Conservation (phyloP, 116 monocot genomes). For the Trichopus zeylanicus region DNA sequence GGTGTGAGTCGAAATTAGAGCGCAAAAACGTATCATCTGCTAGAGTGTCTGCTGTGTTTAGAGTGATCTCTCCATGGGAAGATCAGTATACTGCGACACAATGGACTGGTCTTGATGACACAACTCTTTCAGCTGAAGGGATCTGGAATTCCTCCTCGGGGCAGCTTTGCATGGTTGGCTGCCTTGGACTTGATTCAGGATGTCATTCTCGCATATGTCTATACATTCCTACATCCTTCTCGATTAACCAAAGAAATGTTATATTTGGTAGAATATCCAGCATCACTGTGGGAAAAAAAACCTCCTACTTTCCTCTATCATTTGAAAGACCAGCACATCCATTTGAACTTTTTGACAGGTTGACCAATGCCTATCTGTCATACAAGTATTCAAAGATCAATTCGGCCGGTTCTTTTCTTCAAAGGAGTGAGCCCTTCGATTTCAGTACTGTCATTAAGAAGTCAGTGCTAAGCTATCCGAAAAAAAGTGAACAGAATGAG, state of each 20-base stretch:
- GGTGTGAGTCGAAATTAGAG: slow-evolving; percentile 26
- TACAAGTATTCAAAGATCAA: slow-evolving; percentile 54
- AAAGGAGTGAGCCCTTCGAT: slow-evolving; percentile 46
- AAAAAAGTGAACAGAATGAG: slow-evolving; percentile 20
- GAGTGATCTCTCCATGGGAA: slow-evolving; percentile 32
- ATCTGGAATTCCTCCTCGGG: slow-evolving; percentile 48
- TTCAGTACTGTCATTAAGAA: slow-evolving; percentile 39
- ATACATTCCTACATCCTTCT: slow-evolving; percentile 47
- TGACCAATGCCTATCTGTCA: slow-evolving; percentile 4
- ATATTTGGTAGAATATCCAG: slow-evolving; percentile 35
- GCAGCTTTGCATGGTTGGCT: slow-evolving; percentile 75
- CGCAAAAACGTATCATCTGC: slow-evolving; percentile 13
- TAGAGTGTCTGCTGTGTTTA: slow-evolving; percentile 44
- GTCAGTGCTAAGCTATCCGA: slow-evolving; percentile 52
- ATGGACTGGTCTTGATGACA: slow-evolving; percentile 27
- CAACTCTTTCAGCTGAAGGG: slow-evolving; percentile 54
- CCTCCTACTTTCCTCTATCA: slow-evolving; percentile 20
- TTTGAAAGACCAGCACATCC: slow-evolving; percentile 25
- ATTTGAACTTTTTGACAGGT: slow-evolving; percentile 20
- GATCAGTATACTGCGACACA: slow-evolving; percentile 10
- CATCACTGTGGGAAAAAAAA: slow-evolving; percentile 7
- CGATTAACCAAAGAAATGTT: slow-evolving; percentile 30
- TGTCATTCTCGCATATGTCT: slow-evolving; percentile 50
- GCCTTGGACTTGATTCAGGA: slow-evolving; percentile 20
- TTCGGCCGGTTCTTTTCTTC: slow-evolving; percentile 35